These are phyloP conservation scores for Orbilia ellipsospora DNA, from an alignment of 2,329 filamentous ascomycete genomes.

Conservation along the genomic window DNA sequence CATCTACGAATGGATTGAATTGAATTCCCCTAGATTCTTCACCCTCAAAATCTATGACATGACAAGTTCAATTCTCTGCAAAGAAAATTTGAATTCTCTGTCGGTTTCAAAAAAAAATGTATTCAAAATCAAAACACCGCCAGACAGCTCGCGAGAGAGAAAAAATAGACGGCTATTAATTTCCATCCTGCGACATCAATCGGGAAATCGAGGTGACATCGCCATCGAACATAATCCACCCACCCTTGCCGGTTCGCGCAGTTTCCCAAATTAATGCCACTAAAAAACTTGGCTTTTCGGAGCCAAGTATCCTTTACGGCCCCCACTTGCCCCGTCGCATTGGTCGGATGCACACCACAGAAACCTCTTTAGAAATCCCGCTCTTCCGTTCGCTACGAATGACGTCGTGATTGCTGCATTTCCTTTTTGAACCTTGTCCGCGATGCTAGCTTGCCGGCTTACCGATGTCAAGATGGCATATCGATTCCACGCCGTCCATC, in stretches of 20 bases:
- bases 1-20: background rate
- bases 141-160: background rate
- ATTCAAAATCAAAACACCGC: background rate
- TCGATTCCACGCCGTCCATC: no score
- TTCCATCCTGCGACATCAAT: constrained; percentile 15
- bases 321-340: constrained; percentile 17
- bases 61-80: background rate
- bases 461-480: background rate
- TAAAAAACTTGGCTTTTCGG: constrained; percentile 23
- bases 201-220: constrained; percentile 7
- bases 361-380: background rate
- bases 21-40: background rate
- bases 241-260: background rate
- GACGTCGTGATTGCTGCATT: constrained; percentile 29
- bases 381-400: background rate
- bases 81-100: background rate
- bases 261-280: constrained; percentile 11
- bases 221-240: background rate
- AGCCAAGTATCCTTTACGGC: background rate
- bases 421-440: background rate
- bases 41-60: no score
- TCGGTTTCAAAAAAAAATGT: background rate
- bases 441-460: constrained; percentile 1
- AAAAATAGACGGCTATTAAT: constrained; percentile 13
- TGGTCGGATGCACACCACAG: background rate